A percentile compares a stretch with the other conserved stretches of the same genome.
phyloP scores from a whole-genome alignment of 345 rosid genomes.

The Acer campestre region DNA sequence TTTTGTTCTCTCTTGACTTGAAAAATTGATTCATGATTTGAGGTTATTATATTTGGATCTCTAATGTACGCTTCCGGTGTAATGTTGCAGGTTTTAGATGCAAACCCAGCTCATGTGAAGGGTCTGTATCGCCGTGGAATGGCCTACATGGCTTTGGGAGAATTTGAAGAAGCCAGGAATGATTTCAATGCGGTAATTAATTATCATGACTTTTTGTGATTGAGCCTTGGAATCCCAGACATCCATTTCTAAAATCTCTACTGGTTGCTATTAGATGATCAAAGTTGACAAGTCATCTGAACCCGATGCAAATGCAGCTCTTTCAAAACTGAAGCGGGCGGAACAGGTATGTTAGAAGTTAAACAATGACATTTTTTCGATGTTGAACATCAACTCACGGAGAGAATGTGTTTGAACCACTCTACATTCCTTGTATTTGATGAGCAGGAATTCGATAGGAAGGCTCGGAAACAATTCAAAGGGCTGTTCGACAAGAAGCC shows the following conservation, averaged over 20 bases:
- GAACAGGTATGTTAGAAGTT: slow-evolving; percentile 57
- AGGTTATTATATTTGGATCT: slow-evolving; percentile 6
- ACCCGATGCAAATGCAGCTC: slow-evolving; percentile 71
- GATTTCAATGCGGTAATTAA: slow-evolving; percentile 72
- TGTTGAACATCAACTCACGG: not conserved
- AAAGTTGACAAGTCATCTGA: slow-evolving; percentile 60
- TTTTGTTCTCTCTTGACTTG: not conserved
- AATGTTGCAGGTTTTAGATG: slow-evolving; percentile 73
- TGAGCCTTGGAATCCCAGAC: not conserved
- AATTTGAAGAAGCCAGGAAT: slow-evolving; percentile 78
- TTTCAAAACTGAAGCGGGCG: slow-evolving; percentile 74
- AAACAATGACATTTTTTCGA: not conserved
- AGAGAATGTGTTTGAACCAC: not conserved
- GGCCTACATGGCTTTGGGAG: slow-evolving; percentile 85
- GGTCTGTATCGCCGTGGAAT: slow-evolving; percentile 94
- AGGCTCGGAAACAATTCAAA: slow-evolving; percentile 83
- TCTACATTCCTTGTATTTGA: not conserved
- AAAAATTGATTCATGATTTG: not conserved
- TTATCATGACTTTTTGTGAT: not conserved
- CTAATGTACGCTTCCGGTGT: not conserved
- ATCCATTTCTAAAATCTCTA: slow-evolving; percentile 19
- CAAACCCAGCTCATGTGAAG: slow-evolving; percentile 79
- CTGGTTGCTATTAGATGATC: slow-evolving; percentile 46
- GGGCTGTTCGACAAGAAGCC: slow-evolving; percentile 97
- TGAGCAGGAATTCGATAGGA: slow-evolving; percentile 72